Evolutionary conservation across 805 yeast genomes (phyloP).

Genomic region (Zygosaccharomyces bailii): DNA sequence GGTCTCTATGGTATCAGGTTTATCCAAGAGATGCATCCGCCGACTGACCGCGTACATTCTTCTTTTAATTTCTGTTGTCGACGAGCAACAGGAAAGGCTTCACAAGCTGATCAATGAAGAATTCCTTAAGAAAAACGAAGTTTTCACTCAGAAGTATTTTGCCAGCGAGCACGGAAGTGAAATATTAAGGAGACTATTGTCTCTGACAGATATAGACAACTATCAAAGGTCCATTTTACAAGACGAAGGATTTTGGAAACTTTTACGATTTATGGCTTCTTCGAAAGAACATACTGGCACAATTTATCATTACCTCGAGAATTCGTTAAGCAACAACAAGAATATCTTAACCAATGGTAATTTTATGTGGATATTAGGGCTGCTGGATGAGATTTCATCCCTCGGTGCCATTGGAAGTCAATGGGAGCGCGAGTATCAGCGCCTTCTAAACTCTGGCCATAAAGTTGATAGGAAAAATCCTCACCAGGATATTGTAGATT

Average conservation of each 20-base stretch:
- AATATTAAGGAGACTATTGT: slow-evolving; percentile 43
- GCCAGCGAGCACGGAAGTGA: slow-evolving; percentile 45
- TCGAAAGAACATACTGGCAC: slow-evolving; percentile 41
- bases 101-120: slow-evolving; percentile 28
- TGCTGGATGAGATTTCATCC: slow-evolving; percentile 75
- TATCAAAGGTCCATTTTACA: slow-evolving; percentile 42
- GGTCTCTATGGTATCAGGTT: slow-evolving; percentile 17
- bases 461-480: slow-evolving; percentile 45
- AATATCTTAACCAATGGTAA: slow-evolving; percentile 45
- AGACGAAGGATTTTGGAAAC: slow-evolving; percentile 53
- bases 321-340: slow-evolving; percentile 34
- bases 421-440: slow-evolving; percentile 63
- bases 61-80: slow-evolving; percentile 28
- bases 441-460: slow-evolving; percentile 42
- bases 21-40: slow-evolving; percentile 30
- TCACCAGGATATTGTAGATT: slow-evolving; percentile 51
- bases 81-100: slow-evolving; percentile 25
- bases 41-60: slow-evolving; percentile 40
- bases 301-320: slow-evolving; percentile 48
- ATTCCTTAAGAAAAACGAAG: slow-evolving; percentile 33
- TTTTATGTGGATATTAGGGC: slow-evolving; percentile 63
- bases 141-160: slow-evolving; percentile 32
- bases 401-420: slow-evolving; percentile 77
- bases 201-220: slow-evolving; percentile 30
- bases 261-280: slow-evolving; percentile 48